phyloP scores from a whole-genome alignment of 345 rosid species.

The Ailanthus altissimus region DNA sequence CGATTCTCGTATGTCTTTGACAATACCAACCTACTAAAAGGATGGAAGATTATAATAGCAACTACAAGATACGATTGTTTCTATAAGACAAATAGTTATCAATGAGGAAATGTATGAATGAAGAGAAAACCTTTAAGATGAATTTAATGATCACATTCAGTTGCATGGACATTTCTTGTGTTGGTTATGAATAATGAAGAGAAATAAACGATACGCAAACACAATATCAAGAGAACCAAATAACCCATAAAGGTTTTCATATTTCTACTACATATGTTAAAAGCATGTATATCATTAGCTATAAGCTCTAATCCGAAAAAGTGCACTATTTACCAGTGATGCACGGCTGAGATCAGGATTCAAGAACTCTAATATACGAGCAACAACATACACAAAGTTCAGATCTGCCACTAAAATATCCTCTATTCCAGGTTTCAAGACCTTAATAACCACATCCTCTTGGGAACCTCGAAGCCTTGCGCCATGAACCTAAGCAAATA shows the following conservation, averaged over 20 bases:
- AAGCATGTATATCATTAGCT: neutral
- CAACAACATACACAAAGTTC: constrained; percentile 81
- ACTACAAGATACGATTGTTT: constrained; percentile 11
- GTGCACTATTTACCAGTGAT: constrained; percentile 63
- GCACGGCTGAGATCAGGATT: constrained; percentile 85
- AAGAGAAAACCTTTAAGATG: neutral
- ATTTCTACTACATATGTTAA: neutral
- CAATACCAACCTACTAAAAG: constrained; percentile 70
- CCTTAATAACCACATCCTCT: constrained; percentile 92
- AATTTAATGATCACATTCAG: neutral
- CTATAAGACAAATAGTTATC: constrained; percentile 5
- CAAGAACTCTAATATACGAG: constrained; percentile 91
- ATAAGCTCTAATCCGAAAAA: neutral
- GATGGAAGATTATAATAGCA: constrained; percentile 23
- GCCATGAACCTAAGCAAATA: constrained; percentile 69
- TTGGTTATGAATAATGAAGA: neutral
- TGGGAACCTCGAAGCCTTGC: constrained; percentile 87
- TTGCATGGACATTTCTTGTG: neutral
- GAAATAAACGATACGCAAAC: neutral
- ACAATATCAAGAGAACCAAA: constrained; percentile 4
- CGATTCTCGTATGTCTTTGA: constrained; percentile 87
- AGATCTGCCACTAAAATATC: constrained; percentile 90
- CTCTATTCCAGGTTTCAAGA: constrained; percentile 92
- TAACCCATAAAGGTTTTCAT: neutral
- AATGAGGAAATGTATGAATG: neutral